phyloP scores from a whole-genome alignment of 108 stramenopile genomes.

The Conticribra guillardii region DNA sequence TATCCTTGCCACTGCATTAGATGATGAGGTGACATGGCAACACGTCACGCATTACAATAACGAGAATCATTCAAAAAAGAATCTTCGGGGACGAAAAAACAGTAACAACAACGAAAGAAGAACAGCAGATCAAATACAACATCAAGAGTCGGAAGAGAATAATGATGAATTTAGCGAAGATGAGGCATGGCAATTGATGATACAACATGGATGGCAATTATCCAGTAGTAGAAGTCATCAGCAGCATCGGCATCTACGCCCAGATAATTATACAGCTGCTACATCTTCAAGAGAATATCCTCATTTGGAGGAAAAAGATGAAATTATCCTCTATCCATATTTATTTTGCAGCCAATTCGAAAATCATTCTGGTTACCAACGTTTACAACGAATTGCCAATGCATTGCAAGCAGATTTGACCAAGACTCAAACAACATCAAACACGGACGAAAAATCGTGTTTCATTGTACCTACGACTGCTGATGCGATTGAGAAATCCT shows the following conservation, averaged over 20 bases:
- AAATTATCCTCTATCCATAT: constrained; percentile 14
- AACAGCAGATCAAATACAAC: background rate
- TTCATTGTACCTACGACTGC: constrained; percentile 31
- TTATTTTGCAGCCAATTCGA: constrained; percentile 27
- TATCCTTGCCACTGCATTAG: constrained; percentile 12
- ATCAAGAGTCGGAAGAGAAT: background rate
- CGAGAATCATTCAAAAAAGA: background rate
- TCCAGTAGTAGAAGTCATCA: too few relatives aligned
- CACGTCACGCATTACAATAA: background rate
- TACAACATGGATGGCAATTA: too few relatives aligned
- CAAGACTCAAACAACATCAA: constrained; percentile 29
- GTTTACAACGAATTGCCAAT: constrained; percentile 7
- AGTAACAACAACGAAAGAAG: constrained; percentile 1
- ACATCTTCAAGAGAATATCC: too few relatives aligned
- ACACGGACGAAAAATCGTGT: constrained; percentile 42
- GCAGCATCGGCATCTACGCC: too few relatives aligned
- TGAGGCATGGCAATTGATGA: background rate
- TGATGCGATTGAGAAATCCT: constrained; percentile 12
- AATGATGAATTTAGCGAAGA: background rate
- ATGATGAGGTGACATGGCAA: constrained; percentile 19
- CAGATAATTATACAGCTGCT: too few relatives aligned
- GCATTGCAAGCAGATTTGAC: constrained; percentile 12
- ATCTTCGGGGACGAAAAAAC: background rate
- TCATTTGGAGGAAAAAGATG: background rate
- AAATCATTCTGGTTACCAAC: constrained; percentile 29